A percentile compares a stretch with the other conserved stretches of the same genome.
phyloP scores from a whole-genome alignment of 768 basidiomycete genomes.

The Dioszegia hungarica region DNA sequence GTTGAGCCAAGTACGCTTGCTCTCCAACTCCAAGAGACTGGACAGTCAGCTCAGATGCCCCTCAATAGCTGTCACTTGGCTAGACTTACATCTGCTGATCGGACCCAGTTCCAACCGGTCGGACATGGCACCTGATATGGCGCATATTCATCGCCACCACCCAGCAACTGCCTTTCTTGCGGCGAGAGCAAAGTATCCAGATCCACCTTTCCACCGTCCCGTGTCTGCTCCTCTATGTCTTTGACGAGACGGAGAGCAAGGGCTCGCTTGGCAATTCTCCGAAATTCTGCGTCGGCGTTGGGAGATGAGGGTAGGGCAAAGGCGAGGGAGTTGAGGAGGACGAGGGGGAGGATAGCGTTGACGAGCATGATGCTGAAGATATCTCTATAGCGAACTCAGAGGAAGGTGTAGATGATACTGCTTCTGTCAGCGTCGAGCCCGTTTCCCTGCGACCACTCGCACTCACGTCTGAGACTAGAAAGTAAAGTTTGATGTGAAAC shows the following conservation, averaged over 20 bases:
- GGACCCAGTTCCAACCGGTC: conserved; percentile 32
- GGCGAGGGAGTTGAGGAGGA: not conserved
- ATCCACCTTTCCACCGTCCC: not conserved
- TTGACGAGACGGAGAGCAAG: not conserved
- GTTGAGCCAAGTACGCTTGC: conserved; percentile 20
- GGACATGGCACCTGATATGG: conserved; percentile 41
- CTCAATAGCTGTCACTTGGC: not conserved
- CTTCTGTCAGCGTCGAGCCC: no score
- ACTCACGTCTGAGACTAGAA: no score
- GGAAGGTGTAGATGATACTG: no score
- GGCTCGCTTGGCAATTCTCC: not conserved
- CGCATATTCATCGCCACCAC: conserved; percentile 20
- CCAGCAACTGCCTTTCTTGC: conserved; percentile 3
- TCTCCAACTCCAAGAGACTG: conserved; percentile 28
- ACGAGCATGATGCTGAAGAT: not conserved
- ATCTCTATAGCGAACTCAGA: not conserved
- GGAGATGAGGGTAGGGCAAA: not conserved
- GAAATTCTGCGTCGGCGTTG: not conserved
- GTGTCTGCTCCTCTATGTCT: conserved; percentile 5
- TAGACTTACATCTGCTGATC: conserved; percentile 30
- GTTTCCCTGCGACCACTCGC: no score
- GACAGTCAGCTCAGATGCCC: not conserved
- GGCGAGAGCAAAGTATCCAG: not conserved
- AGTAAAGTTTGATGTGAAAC: no score
- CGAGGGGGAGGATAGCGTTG: not conserved